Base-by-base conservation (phyloP, 352 stramenopile genomes). In the Peronospora belbahrii region DNA sequence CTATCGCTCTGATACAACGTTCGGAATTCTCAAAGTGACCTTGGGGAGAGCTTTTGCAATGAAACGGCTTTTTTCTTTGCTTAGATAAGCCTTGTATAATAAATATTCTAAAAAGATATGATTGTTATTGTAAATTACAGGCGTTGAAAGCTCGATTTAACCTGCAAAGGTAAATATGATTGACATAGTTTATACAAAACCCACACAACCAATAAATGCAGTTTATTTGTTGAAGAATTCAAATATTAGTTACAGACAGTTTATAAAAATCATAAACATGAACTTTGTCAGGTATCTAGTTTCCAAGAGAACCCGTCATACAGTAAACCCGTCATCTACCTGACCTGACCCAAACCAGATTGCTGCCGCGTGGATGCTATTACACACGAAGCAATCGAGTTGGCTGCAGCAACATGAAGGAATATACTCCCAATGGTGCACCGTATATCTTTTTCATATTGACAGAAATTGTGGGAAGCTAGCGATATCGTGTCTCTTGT, bases 1-100 rank as follows among this genome's bases (percentile, higher is more conserved):
- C 41, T 46, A 38, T 44, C 30, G 30, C 20, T 32, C 48, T 53
- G 30, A 46, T 47, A 47, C 37, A 54, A 39, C 56, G 45, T 36
- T 49, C 42, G 43, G 62, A 71, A 71, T 73, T 77, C 57, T 63
- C 36, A 69, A 74, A 74, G 66, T 67, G 57, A 64, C 36, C 41
- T 56, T 33, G 7, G 46, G 19, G 39, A 52, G 59, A 44, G 40
- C n/a, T n/a, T n/a, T n/a, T n/a, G n/a, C n/a, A n/a, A n/a, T n/a
- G n/a, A n/a, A 58, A 59, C 49, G 32, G 37, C 48, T 46, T 43
- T 31, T 63, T 59, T 55, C 54, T 42, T n/a, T n/a, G n/a, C 52
- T 62, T 56, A 47, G 45, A 18, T 8, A n/a, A n/a, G n/a, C n/a
- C n/a, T n/a, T n/a, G n/a, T n/a, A n/a, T n/a, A n/a, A n/a, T n/a